Evolutionary conservation across 2,329 filamentous ascomycete genomes (phyloP), one percentile per base, ranked within the genome.

Genomic region (Thielaviopsis musarum): DNA sequence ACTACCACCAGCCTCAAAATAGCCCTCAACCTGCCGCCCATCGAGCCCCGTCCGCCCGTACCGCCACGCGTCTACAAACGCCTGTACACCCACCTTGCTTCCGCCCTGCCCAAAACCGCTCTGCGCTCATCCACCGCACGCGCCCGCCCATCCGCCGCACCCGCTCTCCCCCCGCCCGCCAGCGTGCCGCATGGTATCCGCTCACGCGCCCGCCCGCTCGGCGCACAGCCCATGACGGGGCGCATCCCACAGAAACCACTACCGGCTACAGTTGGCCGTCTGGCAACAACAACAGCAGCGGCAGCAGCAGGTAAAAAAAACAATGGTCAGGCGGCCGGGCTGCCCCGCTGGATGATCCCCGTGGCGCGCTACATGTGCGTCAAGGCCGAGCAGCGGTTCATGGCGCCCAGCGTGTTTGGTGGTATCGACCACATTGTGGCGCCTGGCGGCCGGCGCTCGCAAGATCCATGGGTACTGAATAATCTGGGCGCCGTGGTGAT

Each of bases 1-100:
- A 6, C 10, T 15, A 5, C 34, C n/a, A n/a, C 5, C 61, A 89
- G 89, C 58, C 76, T 95, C 48, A 91, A 90, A 67, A 85, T 83
- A 59, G 70, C 76, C 0, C 79, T 95, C 52, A 82, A 90, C 67
- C 81, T 95, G 7, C 90, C 91, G 0, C 79, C 83, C 0, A 84
- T 91, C 61, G 81, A 87, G 63, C 80, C 85, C 2, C 79, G 83
- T 4, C 88, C 90, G 1, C 90, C 90, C 3, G 85, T 89, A 58
- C 83, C 84, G 54, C 89, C 88, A 0, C 80, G 82, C 59, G 78
- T 89, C 57, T 97, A 97, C 74, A 87, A 87, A 66, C 88, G 88
- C 61, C 76, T 97, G 45, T 93, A 91, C 69, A 75, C 75, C 34
- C 90, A 91, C 68, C 81, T 97, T 62, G 85, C 91, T 65, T 82